Base-by-base conservation (phyloP, 2,329 filamentous ascomycete genomes). In the Penicillium janthinellum region DNA sequence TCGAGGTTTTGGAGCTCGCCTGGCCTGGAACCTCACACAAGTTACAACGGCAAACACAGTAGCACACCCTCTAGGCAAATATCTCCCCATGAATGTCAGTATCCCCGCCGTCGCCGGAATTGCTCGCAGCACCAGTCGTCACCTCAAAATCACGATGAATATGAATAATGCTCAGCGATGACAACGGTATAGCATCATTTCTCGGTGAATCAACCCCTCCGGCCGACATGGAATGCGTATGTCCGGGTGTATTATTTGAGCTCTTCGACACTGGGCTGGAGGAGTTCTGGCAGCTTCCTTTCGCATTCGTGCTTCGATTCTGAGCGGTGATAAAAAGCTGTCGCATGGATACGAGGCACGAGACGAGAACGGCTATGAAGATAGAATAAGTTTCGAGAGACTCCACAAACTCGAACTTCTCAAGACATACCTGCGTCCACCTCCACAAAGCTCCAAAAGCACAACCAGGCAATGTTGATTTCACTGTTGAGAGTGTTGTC, bases 361-460 rank as follows among this genome's bases (percentile, higher is more conserved):
- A 61, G 14, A 64, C 45, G 22, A 65, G 57, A 15, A 66, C 64
- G 0, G 59, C 63, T 65, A 17, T 17, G 7, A 44, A 28, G 22
- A n/a, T 8, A 1, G 7, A 11, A 1, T 5, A 11, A 3, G 14
- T 2, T 1, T 17, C 10, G 3, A 28, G 6, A 11, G 0, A 22
- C 5, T 25, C 17, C 17, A 17, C 1, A 6, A 8, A 6, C 12
- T 15, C 3, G 37, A 38, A 4, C 8, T 7, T 38, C 2, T 31
- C 11, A 37, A 5, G 17, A 41, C 31, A 37, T 56, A 64, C 60
- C 62, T 14, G 58, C 38, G n/a, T 64, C 54, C 3, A 63, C 60
- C 25, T 67, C 65, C 20, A 67, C 49, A 45, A 60, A 64, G 15
- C 58, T 63, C 65, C 65, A 67, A 17, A 67, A 62, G n/a, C 61